Evolutionary conservation across 805 yeast species (phyloP).

Genomic region (Ogataea kodamae): DNA sequence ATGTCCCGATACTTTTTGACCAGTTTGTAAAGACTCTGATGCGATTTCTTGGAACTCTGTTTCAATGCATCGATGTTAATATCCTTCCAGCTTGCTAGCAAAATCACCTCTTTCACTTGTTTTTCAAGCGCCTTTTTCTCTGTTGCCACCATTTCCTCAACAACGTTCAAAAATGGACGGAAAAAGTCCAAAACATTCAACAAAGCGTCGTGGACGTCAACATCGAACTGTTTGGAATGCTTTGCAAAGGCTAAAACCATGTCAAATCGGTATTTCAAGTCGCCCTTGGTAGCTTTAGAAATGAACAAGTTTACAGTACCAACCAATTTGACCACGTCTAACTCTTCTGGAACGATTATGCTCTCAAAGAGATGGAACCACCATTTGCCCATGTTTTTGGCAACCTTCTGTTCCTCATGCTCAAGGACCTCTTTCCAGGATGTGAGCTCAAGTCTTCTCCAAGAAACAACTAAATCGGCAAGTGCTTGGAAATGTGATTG

Average conservation of each 20-base stretch:
- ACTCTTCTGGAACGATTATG: constrained; percentile 51
- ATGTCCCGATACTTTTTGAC: constrained; percentile 76
- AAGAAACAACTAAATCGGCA: constrained; percentile 70
- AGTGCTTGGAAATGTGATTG: constrained; percentile 50
- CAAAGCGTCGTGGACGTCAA: constrained; percentile 39
- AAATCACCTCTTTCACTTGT: constrained; percentile 77
- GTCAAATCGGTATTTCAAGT: constrained; percentile 54
- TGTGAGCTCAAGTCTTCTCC: constrained; percentile 85
- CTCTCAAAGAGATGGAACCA: constrained; percentile 90
- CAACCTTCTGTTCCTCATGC: constrained; percentile 52
- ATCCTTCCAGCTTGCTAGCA: constrained; percentile 96
- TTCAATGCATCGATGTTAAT: constrained; percentile 89
- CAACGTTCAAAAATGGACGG: constrained; percentile 53
- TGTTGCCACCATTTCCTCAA: constrained; percentile 43
- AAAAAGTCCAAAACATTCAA: constrained; percentile 61
- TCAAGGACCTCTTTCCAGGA: constrained; percentile 79
- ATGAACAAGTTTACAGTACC: constrained; percentile 71
- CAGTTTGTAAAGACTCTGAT: constrained; percentile 74
- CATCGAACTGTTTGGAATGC: constrained; percentile 42
- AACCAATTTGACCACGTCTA: constrained; percentile 39
- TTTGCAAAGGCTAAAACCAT: constrained; percentile 61
- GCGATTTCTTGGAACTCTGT: constrained; percentile 90
- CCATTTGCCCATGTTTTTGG: constrained; percentile 66
- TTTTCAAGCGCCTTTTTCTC: constrained; percentile 63
- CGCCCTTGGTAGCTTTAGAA: constrained; percentile 75